Evolutionary conservation across 352 stramenopile species (phyloP), one percentile per base, ranked within the genome.

Genomic region (Globisporangium alternatum): DNA sequence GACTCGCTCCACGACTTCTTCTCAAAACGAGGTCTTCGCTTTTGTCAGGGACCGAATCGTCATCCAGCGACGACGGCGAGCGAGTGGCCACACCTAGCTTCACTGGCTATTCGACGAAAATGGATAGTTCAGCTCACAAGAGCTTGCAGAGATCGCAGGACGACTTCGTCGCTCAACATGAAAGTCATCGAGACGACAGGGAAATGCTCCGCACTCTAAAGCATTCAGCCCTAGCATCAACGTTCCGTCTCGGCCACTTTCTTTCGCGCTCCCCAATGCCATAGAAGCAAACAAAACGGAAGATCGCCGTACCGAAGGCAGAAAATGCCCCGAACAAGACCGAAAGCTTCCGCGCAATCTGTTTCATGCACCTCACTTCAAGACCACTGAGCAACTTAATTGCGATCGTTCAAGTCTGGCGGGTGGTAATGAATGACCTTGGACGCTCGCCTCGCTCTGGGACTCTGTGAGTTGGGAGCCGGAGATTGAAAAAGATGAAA

Each of bases 341-440:
- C 28, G 48, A 55, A 55, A 22, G 9, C 15, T 12, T 55, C 48
- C 12, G 13, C 48, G 25, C 13, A 13, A 47, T 33, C 48, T 35
- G 48, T 55, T 55, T 37, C 25, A 48, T 48, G 43, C 19, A 48
- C 19, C 43, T 48, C 15, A 48, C 22, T 19, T n/a, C 47, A 53
- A 51, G 35, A 13, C 35, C 35, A 15, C 9, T 9, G 13, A 45
- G 15, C 13, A 9, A 5, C 12, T 45, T 19, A 12, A 21, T 48
- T 48, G 43, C 43, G 17, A 48, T 48, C 43, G 43, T 22, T 21
- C 43, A 21, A 22, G 17, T 48, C 43, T 48, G 6, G 19, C 39
- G 0, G 25, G 48, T 35, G 48, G 21, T 53, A 53, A 30, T 45
- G 39, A 13, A 13, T 17, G 28, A 17, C n/a, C 9, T 51, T 22